Evolutionary conservation across 108 stramenopile genomes (phyloP).

Genomic region (Pelagomonas calceolata): DNA sequence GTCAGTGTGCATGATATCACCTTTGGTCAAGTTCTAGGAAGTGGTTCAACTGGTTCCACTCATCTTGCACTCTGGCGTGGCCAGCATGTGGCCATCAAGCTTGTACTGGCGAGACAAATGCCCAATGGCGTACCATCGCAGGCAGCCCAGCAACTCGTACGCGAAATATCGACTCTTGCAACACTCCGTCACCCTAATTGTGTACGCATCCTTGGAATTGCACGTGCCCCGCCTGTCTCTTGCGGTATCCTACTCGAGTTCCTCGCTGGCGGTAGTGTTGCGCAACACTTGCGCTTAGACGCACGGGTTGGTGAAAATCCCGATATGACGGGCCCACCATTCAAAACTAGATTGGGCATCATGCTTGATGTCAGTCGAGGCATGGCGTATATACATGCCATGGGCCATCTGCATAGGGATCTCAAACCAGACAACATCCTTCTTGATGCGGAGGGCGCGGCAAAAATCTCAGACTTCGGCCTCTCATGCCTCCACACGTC

Average conservation of each 20-base stretch:
- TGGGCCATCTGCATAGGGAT: constrained; percentile 37
- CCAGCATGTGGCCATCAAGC: neutral
- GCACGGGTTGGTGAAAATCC: too few species aligned
- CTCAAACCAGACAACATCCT: constrained; percentile 51
- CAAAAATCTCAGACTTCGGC: constrained; percentile 40
- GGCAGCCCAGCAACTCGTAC: neutral
- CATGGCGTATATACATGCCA: constrained; percentile 26
- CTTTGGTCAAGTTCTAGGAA: neutral
- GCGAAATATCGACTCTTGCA: neutral
- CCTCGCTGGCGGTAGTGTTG: neutral
- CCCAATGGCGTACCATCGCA: neutral
- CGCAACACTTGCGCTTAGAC: neutral
- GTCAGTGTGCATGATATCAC: neutral
- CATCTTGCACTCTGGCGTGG: neutral
- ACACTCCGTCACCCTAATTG: neutral
- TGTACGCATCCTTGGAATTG: neutral
- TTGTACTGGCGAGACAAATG: neutral
- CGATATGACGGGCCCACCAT: too few species aligned
- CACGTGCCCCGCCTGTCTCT: neutral
- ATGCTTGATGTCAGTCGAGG: constrained; percentile 22
- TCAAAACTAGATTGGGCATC: neutral
- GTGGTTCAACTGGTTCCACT: neutral
- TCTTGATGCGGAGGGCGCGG: constrained; percentile 34
- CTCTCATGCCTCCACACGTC: constrained; percentile 1
- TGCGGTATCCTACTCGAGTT: neutral